Evolutionary conservation across 768 basidiomycete genomes (phyloP), one percentile per base, ranked within the genome.

Genomic region (Termitomyces sp.): DNA sequence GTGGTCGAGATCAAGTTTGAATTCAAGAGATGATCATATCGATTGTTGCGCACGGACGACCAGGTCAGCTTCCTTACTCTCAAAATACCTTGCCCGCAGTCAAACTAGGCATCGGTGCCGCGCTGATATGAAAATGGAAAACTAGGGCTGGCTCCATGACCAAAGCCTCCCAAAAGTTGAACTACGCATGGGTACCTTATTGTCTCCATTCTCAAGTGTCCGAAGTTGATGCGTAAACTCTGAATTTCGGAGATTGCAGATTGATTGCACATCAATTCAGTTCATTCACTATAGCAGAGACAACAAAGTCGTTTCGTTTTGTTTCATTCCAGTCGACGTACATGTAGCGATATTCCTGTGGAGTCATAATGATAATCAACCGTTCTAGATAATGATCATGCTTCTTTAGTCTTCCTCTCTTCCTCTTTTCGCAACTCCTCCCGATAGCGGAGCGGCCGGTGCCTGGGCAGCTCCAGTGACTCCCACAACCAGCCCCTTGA

Each of bases 401-500:
- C 25, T 9, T 29, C 4, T 12, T 53, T 8, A 32, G 20, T 32
- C 38, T 32, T 70, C 69, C 12, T 70, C 71, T 15, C 69, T 60
- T 5, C 40, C 38, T 47, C 71, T 62, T 66, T 72, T 72, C 15
- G 56, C 40, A 15, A 42, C 53, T 29, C 69, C 70, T 1, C 42
- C 60, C 15, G 59, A 46, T n/a, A 56, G 53, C 38, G 65, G 52
- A 1, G 69, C 71, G 29, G 68, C 65, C 2, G 79, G 75, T 17
- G 69, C 77, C 62, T 81, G 79, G 32, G 79, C 86, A 40, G 83
- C 90, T 25, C 91, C 90, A 0, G 92, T 93, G 12, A 93, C 90
- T 34, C 91, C 91, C 3, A 95, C 92, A 6, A 96, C 92, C 14
- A 96, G 75, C 0, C 93, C 91, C 75, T 94, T 92, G 65, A 96